Conservation (phyloP, 2,329 filamentous ascomycete species). For the Verticillium alfalfae region DNA sequence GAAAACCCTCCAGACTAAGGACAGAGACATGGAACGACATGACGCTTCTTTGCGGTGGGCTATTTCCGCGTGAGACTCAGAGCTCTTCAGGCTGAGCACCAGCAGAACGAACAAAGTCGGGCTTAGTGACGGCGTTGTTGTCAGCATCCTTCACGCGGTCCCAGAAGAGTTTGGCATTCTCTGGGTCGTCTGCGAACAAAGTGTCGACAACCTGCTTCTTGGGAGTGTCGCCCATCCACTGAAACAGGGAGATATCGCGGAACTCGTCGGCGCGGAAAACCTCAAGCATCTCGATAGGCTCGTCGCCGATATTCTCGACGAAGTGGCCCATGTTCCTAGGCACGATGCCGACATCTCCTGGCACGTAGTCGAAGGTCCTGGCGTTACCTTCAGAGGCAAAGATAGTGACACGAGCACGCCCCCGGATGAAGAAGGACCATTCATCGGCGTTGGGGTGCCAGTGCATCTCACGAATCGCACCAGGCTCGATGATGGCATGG, state of each 20-base stretch:
- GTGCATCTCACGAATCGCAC: constrained; percentile 72
- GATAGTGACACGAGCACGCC: constrained; percentile 67
- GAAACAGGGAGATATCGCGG: constrained; percentile 68
- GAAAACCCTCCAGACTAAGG: neutral
- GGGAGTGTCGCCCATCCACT: constrained; percentile 71
- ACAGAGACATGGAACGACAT: neutral
- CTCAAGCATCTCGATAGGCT: constrained; percentile 72
- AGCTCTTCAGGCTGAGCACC: neutral
- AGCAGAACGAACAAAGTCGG: neutral
- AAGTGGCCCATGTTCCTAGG: constrained; percentile 75
- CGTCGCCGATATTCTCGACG: constrained; percentile 73
- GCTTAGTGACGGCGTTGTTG: constrained; percentile 47
- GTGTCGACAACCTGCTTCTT: constrained; percentile 61
- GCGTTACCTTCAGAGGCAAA: constrained; percentile 65
- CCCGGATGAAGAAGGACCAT: constrained; percentile 74
- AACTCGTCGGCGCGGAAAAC: constrained; percentile 69
- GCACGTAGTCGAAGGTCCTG: constrained; percentile 69
- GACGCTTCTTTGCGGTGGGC: neutral
- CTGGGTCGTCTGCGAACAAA: constrained; percentile 56
- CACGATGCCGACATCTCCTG: constrained; percentile 73
- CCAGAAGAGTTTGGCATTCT: constrained; percentile 58
- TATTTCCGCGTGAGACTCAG: neutral
- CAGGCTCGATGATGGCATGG: constrained; percentile 64
- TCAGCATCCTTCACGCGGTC: constrained; percentile 55
- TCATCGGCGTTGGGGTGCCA: constrained; percentile 78